Percentiles rank a stretch among this genome's conserved stretches.
Evolutionary conservation across 2,329 filamentous ascomycete genomes (phyloP).

Genomic region (Didymella lethalis): DNA sequence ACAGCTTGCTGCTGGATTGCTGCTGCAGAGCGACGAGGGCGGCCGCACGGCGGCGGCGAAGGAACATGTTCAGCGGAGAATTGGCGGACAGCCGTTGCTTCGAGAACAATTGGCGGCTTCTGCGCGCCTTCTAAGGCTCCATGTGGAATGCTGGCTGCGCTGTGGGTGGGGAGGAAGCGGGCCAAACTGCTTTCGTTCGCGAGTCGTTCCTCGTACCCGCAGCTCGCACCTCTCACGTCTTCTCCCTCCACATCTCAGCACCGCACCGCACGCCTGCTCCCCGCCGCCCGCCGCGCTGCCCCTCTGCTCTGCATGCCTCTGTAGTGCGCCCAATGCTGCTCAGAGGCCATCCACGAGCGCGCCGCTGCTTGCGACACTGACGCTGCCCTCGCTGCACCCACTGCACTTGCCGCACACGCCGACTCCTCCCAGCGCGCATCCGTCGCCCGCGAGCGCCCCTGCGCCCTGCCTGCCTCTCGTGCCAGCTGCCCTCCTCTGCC

Average conservation of each 20-base stretch:
- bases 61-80: background rate
- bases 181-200: slow-evolving; percentile 20
- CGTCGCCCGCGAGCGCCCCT: background rate
- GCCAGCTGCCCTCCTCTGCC: background rate
- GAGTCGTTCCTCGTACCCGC: slow-evolving; percentile 19
- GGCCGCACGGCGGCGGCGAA: slow-evolving; percentile 1
- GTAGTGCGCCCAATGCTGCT: slow-evolving; percentile 41
- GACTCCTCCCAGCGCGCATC: background rate
- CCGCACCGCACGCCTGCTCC: slow-evolving; percentile 18
- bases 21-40: background rate
- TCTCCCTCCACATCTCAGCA: slow-evolving; percentile 14
- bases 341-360: slow-evolving; percentile 37
- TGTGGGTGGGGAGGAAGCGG: slow-evolving; percentile 4
- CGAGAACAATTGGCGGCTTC: slow-evolving; percentile 17
- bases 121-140: slow-evolving; percentile 9
- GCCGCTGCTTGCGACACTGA: slow-evolving; percentile 46
- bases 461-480: background rate
- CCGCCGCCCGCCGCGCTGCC: slow-evolving; percentile 21
- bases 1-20: too few relatives aligned
- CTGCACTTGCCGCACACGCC: background rate
- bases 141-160: slow-evolving; percentile 3
- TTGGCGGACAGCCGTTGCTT: slow-evolving; percentile 15
- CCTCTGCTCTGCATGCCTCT: slow-evolving; percentile 11
- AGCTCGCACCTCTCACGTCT: background rate
- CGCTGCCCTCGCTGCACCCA: slow-evolving; percentile 30